Base-by-base conservation (phyloP, 108 stramenopile genomes). In the Cyclotella distinguenda region DNA sequence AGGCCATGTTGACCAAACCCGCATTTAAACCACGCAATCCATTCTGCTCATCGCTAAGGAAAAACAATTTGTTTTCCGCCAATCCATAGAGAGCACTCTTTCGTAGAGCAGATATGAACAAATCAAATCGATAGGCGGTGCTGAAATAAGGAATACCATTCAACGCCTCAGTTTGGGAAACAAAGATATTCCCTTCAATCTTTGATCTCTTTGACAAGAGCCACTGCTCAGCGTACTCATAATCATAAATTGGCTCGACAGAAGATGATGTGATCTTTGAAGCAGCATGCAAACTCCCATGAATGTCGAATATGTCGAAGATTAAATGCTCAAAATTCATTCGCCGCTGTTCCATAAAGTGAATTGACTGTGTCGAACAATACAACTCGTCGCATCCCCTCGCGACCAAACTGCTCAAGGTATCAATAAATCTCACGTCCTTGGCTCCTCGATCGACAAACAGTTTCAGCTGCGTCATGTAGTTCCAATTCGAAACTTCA, bases 301-400 rank as follows among this genome's bases (percentile, higher is more conserved):
- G 47, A 49, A 68, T 42, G 26, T 54, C 51, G 39, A 71, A 71
- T 22, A 71, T 62, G 46, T 74, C 66, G 38, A 48, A 26, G 19
- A 74, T 53, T 38, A 74, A 27, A 11, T 22, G 38, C 48, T 74
- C 59, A 43, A 74, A 74, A 32, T 74, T 74, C n/a, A 26, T 48
- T 28, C 59, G 47, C 48, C 72, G 15, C 23, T 74, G 45, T 16
- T 74, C 25, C 66, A 74, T 33, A 46, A 60, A 49, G 28, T 60
- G 58, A 19, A 68, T 74, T 12, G 72, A 33, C 21, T 71, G 51
- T 16, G 60, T 54, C 4, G 70, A 62, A 35, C 70, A 71, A 34
- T 62, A 56, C 33, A 43, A 52, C 10, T 60, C 60, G 33, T 74
- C 66, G 39, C 72, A 74, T 19, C 72, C 72, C 13, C 72, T 56